Evolutionary conservation across 495 filamentous ascomycete genomes (phyloP).

Genomic region (Xylaria curta): DNA sequence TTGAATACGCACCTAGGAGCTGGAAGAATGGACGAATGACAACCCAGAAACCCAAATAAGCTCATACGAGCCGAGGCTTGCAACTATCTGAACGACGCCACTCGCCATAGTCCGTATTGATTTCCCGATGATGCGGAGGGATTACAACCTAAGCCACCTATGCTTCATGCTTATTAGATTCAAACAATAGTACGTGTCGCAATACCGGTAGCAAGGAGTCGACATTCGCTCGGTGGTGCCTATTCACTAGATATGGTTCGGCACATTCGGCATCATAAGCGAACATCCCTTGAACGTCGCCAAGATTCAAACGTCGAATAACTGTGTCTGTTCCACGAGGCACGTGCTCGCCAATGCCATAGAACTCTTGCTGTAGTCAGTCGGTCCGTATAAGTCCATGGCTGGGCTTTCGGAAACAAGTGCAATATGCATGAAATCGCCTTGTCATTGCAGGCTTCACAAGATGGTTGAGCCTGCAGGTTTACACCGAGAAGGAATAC

Average conservation of each 20-base stretch:
- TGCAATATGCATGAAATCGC: not conserved
- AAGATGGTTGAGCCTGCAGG: not conserved
- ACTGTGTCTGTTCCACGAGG: not conserved
- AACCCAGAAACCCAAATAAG: not conserved
- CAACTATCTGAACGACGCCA: not conserved
- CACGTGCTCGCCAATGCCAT: not conserved
- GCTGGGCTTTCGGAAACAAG: not conserved
- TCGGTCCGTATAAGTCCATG: not conserved
- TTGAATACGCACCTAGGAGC: not conserved
- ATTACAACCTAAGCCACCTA: not conserved
- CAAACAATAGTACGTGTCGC: not conserved
- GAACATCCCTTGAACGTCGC: not conserved
- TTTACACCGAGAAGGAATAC: not conserved
- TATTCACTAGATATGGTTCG: conserved; percentile 3
- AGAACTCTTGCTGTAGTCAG: not conserved
- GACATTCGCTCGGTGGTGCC: not conserved
- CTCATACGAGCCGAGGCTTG: conserved; percentile 6
- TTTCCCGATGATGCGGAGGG: not conserved
- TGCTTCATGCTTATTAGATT: not conserved
- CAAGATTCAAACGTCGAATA: not conserved
- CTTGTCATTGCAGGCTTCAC: not conserved
- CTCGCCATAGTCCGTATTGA: not conserved
- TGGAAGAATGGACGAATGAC: not conserved
- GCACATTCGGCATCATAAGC: conserved; percentile 8
- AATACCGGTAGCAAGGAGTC: not conserved